Conservation (phyloP, 495 filamentous ascomycete genomes). For the Penicillium arizonense region DNA sequence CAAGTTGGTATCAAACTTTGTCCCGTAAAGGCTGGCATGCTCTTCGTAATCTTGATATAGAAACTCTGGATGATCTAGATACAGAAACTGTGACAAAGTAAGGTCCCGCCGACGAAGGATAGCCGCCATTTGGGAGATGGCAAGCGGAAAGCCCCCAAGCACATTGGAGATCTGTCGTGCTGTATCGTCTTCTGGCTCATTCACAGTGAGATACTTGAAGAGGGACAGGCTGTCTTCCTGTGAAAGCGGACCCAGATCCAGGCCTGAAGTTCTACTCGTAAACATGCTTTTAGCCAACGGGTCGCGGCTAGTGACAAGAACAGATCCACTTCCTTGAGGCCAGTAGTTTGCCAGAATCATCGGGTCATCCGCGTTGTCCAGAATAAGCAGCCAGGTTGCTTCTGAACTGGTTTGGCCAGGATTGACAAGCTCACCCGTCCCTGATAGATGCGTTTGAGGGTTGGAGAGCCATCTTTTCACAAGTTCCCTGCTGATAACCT, state of each 20-base stretch:
- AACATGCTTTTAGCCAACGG: slow-evolving; percentile 14
- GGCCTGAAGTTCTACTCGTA: slow-evolving; percentile 5
- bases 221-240: slow-evolving; percentile 16
- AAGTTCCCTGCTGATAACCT: slow-evolving; percentile 26
- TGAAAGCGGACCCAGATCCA: slow-evolving; percentile 15
- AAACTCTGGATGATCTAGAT: slow-evolving; percentile 14
- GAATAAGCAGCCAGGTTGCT: slow-evolving; percentile 39
- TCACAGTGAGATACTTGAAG: slow-evolving; percentile 12
- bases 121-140: slow-evolving; percentile 42
- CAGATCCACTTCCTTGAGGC: slow-evolving; percentile 29
- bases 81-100: slow-evolving; percentile 27
- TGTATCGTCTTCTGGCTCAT: slow-evolving; percentile 7
- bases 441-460: slow-evolving; percentile 18
- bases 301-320: slow-evolving; percentile 40
- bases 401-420: slow-evolving; percentile 4
- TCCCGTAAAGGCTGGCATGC: slow-evolving; percentile 17
- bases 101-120: slow-evolving; percentile 29
- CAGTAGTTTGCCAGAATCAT: slow-evolving; percentile 31
- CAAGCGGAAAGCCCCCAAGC: slow-evolving; percentile 39
- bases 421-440: slow-evolving; percentile 6
- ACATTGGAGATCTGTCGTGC: slow-evolving; percentile 8
- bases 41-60: slow-evolving; percentile 1
- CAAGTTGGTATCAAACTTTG: slow-evolving; percentile 13
- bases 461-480: slow-evolving; percentile 36
- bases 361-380: slow-evolving; percentile 37